A percentile compares a stretch with the other conserved stretches of the same genome.
Conservation (phyloP, 2,329 filamentous ascomycete species). For the Rhytidhysteron rufulum region DNA sequence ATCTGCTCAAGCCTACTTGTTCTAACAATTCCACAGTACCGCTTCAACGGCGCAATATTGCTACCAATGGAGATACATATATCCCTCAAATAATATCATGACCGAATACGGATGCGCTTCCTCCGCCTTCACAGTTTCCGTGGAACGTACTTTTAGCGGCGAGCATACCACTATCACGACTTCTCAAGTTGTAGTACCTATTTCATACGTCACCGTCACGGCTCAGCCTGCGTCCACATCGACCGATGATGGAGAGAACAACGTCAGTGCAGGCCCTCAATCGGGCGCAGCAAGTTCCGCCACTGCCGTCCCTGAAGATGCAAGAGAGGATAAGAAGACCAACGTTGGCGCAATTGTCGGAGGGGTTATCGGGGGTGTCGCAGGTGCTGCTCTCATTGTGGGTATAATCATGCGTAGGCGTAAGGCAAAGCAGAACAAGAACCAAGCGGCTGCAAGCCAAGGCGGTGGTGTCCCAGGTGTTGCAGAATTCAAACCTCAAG, state of each 20-base stretch:
- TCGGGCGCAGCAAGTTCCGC: not conserved
- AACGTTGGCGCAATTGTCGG: slow-evolving; percentile 28
- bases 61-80: slow-evolving; percentile 25
- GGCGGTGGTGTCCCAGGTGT: slow-evolving; percentile 9
- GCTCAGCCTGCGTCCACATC: not conserved
- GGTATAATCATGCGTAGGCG: slow-evolving; percentile 18
- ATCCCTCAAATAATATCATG: slow-evolving; percentile 19
- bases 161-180: slow-evolving; percentile 1
- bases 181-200: not conserved
- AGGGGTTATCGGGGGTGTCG: slow-evolving; percentile 26
- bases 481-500: slow-evolving; percentile 13
- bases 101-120: slow-evolving; percentile 29
- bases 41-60: slow-evolving; percentile 16
- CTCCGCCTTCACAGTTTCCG: slow-evolving; percentile 4
- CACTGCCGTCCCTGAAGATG: not conserved
- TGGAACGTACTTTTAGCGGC: slow-evolving; percentile 6
- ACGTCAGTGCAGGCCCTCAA: not conserved
- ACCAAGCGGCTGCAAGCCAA: not conserved
- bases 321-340: slow-evolving; percentile 3
- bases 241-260: not conserved
- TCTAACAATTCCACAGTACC: no score
- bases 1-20: no score
- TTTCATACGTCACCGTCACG: not conserved
- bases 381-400: slow-evolving; percentile 20
- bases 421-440: slow-evolving; percentile 10